These are phyloP conservation scores for Linum usitatissimum DNA, from an alignment of 345 rosid genomes.

Conservation along the genomic window DNA sequence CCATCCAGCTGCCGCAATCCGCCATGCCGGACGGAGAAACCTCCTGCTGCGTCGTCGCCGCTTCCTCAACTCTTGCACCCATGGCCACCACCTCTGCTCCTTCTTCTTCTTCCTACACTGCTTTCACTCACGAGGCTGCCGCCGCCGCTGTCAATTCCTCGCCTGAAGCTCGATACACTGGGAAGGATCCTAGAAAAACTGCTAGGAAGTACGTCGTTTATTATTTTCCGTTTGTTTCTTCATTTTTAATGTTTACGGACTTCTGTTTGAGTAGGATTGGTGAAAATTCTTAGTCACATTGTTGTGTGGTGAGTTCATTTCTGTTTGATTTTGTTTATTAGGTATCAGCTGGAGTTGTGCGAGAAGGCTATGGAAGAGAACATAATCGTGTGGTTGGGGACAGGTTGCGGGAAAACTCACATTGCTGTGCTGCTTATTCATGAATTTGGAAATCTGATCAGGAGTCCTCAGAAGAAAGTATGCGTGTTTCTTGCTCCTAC, in stretches of 20 bases:
- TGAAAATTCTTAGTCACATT: background rate
- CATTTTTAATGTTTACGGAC: background rate
- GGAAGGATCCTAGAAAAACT: constrained; percentile 55
- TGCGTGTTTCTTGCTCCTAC: constrained; percentile 94
- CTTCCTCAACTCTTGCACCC: background rate
- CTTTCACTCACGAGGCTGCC: background rate
- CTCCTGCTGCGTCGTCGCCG: too few relatives aligned
- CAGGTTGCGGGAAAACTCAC: constrained; percentile 96
- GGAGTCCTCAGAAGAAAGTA: constrained; percentile 47
- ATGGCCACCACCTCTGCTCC: background rate
- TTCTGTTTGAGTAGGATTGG: background rate
- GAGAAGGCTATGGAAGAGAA: constrained; percentile 75
- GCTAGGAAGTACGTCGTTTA: constrained; percentile 30
- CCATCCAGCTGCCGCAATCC: background rate
- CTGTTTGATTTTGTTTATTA: constrained; percentile 20
- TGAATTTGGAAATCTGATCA: constrained; percentile 55
- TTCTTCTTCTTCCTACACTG: background rate
- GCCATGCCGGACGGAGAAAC: background rate
- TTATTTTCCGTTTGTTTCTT: background rate
- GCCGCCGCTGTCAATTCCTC: constrained; percentile 5
- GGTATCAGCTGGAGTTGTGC: constrained; percentile 87
- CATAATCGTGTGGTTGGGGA: constrained; percentile 66
- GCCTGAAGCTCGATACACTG: constrained; percentile 1
- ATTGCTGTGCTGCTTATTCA: constrained; percentile 80
- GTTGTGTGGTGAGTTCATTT: constrained; percentile 3